Evolutionary conservation across 148 eudicot species (phyloP).

Genomic region (Chenopodium berlandieri): DNA sequence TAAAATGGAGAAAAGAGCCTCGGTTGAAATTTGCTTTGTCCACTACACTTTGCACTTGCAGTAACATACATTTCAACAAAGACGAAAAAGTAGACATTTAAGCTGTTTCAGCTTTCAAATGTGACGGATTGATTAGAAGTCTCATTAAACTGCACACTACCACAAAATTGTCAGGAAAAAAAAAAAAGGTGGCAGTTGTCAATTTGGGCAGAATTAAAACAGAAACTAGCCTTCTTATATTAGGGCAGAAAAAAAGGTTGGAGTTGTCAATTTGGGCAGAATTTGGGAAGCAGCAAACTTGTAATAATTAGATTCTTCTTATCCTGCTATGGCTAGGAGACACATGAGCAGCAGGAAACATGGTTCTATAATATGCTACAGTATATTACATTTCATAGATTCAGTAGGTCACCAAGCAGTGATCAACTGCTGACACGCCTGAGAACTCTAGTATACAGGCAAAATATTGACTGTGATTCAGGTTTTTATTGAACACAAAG

Average conservation of each 20-base stretch:
- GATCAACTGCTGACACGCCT: background rate
- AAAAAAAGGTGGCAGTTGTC: background rate
- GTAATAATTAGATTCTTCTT: background rate
- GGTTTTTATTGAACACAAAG: background rate
- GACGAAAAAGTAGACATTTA: background rate
- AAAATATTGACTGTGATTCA: background rate
- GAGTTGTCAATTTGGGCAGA: background rate
- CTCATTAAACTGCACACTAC: background rate
- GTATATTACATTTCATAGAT: background rate
- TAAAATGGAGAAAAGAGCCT: too few species aligned
- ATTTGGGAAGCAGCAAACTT: too few species aligned
- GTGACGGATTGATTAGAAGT: background rate
- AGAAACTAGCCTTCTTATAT: background rate
- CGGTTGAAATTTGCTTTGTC: background rate
- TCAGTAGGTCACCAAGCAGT: background rate
- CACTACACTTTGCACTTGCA: background rate
- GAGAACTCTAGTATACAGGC: background rate
- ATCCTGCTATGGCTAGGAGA: background rate
- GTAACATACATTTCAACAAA: background rate
- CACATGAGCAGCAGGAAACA: background rate
- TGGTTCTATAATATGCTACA: background rate
- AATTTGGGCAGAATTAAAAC: background rate
- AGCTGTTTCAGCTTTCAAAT: background rate
- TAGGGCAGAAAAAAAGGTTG: background rate
- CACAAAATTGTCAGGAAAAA: background rate